Evolutionary conservation across 768 basidiomycete genomes (phyloP), one percentile per base, ranked within the genome.

Genomic region (Infundibulicybe gibba): DNA sequence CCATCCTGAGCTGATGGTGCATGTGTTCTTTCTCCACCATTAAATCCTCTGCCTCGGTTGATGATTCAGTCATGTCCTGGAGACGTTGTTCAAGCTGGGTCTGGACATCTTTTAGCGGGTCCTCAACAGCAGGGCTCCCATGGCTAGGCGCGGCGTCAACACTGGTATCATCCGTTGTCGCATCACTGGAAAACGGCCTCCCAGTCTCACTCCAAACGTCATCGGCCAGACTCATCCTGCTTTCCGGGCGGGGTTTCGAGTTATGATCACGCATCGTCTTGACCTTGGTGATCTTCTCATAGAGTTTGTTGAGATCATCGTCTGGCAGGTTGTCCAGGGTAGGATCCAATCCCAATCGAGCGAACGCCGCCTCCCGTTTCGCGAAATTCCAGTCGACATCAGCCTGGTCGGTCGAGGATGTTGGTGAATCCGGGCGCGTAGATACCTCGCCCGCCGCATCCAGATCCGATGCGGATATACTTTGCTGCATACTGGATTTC

Each of bases 341-440:
- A 13, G 95, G 91, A 57, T 95, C 91, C 31, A 90, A 66, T 3
- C 94, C 94, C 14, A 97, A 72, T 41, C 87, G 77, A 1, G 90
- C 88, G 32, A 94, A 74, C 3, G 92, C 94, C 5, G 94, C 94
- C 66, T 99, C 97, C 6, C 94, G 81, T 61, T 90, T 89, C 5
- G 97, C 97, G 63, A 85, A 98, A n/a, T 83, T 89, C 97, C 97
- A 99, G 63, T 99, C 97, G 38, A 93, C 87, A 53, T 91, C 87
- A 20, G 80, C 74, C 45, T 79, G 85, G 17, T 79, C 79, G 3
- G 79, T 79, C 1, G 86, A 87, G 11, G 83, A 83, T 1, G 77
- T 70, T 3, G 88, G 86, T 5, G 90, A 90, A 38, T 84, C 84
- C 2, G 92, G 90, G n/a, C 89, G 81, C 8, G 87, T 81, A 11